Evolutionary conservation across 805 yeast genomes (phyloP).

Genomic region (Crinitomyces ghanaensis): DNA sequence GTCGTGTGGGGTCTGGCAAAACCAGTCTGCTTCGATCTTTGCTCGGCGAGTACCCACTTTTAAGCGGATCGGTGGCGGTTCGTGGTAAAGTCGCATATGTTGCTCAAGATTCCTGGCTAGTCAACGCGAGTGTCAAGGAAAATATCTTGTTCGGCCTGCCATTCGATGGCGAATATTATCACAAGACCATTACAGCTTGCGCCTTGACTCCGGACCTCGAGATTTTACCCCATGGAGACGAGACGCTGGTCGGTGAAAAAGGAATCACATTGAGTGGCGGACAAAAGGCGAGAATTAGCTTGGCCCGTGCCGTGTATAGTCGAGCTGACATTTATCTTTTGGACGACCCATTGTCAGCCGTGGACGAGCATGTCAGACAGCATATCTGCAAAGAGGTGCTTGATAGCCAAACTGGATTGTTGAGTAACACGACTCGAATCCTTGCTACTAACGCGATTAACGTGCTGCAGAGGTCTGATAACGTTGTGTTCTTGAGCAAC

Average conservation of each 20-base stretch:
- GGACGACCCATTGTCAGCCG: conserved; percentile 93
- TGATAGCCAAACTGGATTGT: conserved; percentile 66
- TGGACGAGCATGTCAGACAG: conserved; percentile 92
- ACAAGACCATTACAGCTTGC: conserved; percentile 75
- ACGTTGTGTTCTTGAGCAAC: conserved; percentile 51
- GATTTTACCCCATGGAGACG: conserved; percentile 78
- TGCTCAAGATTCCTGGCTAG: conserved; percentile 85
- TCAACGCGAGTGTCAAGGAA: conserved; percentile 81
- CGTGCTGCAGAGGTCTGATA: conserved; percentile 61
- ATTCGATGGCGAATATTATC: conserved; percentile 71
- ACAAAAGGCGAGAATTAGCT: conserved; percentile 87
- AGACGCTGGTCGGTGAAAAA: conserved; percentile 91
- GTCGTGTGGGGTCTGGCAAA: conserved; percentile 79
- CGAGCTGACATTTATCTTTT: conserved; percentile 84
- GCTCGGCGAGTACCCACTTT: conserved; percentile 63
- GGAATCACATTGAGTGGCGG: conserved; percentile 97
- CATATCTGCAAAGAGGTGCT: conserved; percentile 61
- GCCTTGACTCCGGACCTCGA: conserved; percentile 71
- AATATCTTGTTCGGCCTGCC: conserved; percentile 84
- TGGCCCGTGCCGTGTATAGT: conserved; percentile 93
- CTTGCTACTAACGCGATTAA: conserved; percentile 75
- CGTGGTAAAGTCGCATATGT: conserved; percentile 74
- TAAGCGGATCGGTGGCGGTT: conserved; percentile 51
- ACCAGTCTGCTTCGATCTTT: conserved; percentile 66
- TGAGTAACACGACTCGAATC: conserved; percentile 57